Evolutionary conservation across 768 basidiomycete genomes (phyloP).

Genomic region (Mycena indigotica): DNA sequence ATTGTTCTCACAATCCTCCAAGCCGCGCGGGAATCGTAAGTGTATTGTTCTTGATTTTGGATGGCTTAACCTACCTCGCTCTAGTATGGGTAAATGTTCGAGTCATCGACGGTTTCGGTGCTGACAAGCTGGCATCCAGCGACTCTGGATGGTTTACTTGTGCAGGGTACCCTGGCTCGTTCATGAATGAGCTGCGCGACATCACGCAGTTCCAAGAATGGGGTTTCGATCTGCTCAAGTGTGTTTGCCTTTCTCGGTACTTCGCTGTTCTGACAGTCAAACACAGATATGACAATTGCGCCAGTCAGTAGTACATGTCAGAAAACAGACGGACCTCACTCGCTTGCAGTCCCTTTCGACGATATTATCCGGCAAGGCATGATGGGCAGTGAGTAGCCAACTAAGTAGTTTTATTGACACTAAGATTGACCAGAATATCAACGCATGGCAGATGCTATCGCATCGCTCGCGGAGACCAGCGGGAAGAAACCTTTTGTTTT

Average conservation of each 20-base stretch:
- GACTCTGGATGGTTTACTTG: slow-evolving; percentile 77
- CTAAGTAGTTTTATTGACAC: neutral
- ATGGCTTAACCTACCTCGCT: neutral
- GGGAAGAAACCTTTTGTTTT: slow-evolving; percentile 54
- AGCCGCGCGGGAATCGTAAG: too few species aligned
- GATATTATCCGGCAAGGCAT: slow-evolving; percentile 58
- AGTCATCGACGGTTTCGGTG: too few species aligned
- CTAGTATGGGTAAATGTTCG: slow-evolving; percentile 29
- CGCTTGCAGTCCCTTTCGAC: slow-evolving; percentile 58
- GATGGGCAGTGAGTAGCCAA: slow-evolving; percentile 47
- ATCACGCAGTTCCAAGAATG: slow-evolving; percentile 58
- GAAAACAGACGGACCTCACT: too few species aligned
- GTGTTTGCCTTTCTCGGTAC: neutral
- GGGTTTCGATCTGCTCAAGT: slow-evolving; percentile 74
- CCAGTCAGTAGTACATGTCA: neutral
- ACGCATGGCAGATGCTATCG: slow-evolving; percentile 63
- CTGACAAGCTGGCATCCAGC: slow-evolving; percentile 36
- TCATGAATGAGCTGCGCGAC: slow-evolving; percentile 60
- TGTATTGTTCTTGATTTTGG: too few species aligned
- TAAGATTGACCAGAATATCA: slow-evolving; percentile 46
- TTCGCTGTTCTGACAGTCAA: neutral
- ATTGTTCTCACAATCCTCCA: neutral
- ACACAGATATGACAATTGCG: slow-evolving; percentile 55
- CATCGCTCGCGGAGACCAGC: slow-evolving; percentile 45
- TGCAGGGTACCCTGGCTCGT: slow-evolving; percentile 65